phyloP scores from a whole-genome alignment of 345 rosid species.

The Acer negundo region DNA sequence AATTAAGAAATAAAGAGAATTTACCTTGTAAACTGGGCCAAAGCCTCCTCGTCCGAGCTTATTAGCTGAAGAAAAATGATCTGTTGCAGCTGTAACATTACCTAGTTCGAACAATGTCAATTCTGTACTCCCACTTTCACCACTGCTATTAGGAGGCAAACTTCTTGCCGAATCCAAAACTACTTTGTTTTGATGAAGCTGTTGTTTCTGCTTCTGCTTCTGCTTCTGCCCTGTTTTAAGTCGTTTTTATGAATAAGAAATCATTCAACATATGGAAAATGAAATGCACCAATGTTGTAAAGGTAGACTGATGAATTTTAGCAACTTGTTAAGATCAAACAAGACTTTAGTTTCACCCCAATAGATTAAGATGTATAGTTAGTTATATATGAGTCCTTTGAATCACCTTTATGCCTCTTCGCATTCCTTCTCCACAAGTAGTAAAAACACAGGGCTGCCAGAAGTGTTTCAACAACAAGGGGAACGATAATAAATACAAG shows the following conservation, averaged over 20 bases:
- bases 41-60: constrained; percentile 21
- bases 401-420: background rate
- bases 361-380: background rate
- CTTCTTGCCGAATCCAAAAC: background rate
- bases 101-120: background rate
- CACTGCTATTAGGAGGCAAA: background rate
- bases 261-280: background rate
- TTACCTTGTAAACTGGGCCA: background rate
- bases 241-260: background rate
- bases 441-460: background rate
- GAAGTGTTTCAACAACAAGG: background rate
- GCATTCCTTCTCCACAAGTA: background rate
- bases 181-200: background rate
- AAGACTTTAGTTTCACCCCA: too few species aligned
- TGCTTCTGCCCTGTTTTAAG: background rate
- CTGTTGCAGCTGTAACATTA: background rate
- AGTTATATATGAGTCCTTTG: background rate
- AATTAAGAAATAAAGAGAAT: background rate
- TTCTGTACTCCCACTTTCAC: background rate
- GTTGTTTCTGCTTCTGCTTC: background rate
- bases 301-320: too few species aligned
- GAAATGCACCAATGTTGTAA: too few species aligned
- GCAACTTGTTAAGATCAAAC: too few species aligned
- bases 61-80: constrained; percentile 18
- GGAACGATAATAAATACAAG: background rate